A percentile compares a stretch with the other conserved stretches of the same genome.
Conservation (phyloP, 1,139 yeast genomes). For the Pichia sp. region DNA sequence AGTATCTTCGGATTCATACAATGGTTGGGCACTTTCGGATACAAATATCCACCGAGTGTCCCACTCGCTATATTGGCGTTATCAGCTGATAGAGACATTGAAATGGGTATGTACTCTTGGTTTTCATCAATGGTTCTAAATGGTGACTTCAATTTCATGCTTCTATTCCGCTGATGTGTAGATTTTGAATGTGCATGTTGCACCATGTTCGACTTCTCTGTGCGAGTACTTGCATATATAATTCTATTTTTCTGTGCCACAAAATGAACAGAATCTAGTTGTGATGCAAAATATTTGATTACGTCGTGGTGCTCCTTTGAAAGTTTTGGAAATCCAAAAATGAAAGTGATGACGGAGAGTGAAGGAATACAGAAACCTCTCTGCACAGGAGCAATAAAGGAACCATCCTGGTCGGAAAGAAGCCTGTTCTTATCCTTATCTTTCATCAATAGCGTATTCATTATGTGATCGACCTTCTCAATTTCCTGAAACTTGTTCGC, state of each 20-base stretch:
- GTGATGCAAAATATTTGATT: conserved; percentile 53
- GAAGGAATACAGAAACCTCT: conserved; percentile 56
- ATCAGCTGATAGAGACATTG: conserved; percentile 69
- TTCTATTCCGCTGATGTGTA: no score
- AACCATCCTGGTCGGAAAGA: conserved; percentile 70
- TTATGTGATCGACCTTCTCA: conserved; percentile 43
- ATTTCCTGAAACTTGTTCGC: conserved; percentile 42
- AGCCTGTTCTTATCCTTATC: conserved; percentile 19
- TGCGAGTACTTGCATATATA: conserved; percentile 1
- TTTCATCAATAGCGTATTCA: conserved; percentile 26
- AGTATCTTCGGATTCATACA: conserved; percentile 34
- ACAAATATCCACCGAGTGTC: conserved; percentile 83
- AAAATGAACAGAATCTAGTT: conserved; percentile 74
- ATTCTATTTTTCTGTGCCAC: conserved; percentile 63
- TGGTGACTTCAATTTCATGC: conserved; percentile 57
- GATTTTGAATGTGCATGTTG: no score
- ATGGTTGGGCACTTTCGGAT: conserved; percentile 55
- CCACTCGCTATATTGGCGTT: conserved; percentile 66
- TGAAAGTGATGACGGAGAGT: conserved; percentile 57
- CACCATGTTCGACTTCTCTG: no score
- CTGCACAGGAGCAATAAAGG: conserved; percentile 83
- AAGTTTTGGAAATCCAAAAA: conserved; percentile 79
- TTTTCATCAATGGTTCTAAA: conserved; percentile 58
- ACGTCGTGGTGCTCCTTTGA: conserved; percentile 60
- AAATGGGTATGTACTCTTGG: conserved; percentile 63